Evolutionary conservation across 2,329 filamentous ascomycete genomes (phyloP).

Genomic region (Botrytis paeoniae): DNA sequence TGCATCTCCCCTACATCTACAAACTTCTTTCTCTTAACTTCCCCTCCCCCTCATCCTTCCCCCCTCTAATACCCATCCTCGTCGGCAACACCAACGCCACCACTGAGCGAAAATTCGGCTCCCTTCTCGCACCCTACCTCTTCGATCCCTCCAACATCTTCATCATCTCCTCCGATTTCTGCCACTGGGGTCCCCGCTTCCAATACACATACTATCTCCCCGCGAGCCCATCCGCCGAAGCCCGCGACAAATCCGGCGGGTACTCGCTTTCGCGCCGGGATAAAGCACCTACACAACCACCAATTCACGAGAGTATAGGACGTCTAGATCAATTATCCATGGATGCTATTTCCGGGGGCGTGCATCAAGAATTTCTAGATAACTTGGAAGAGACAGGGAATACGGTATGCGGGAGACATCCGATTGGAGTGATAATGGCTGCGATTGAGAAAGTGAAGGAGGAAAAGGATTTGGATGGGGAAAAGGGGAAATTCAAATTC

Average conservation of each 20-base stretch:
- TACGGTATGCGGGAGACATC: conserved; percentile 91
- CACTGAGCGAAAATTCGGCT: conserved; percentile 67
- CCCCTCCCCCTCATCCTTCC: conserved; percentile 50
- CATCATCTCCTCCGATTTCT: conserved; percentile 92
- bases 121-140: conserved; percentile 74
- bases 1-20: conserved; percentile 93
- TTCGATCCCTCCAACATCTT: conserved; percentile 74
- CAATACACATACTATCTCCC: conserved; percentile 76
- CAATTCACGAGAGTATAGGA: conserved; percentile 83
- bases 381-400: conserved; percentile 73
- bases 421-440: conserved; percentile 90
- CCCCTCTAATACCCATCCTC: conserved; percentile 79
- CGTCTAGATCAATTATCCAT: conserved; percentile 79
- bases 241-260: conserved; percentile 29
- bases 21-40: conserved; percentile 61
- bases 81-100: conserved; percentile 68
- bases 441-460: conserved; percentile 66
- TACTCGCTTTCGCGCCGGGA: conserved; percentile 36
- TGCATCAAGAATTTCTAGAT: conserved; percentile 65
- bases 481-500: conserved; percentile 57
- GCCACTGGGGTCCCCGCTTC: conserved; percentile 89
- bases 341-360: conserved; percentile 75
- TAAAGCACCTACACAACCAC: conserved; percentile 42
- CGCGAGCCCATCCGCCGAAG: conserved; percentile 45
- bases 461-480: conserved; percentile 28